Percentiles rank a stretch among this genome's conserved stretches.
Conservation (phyloP, 2,329 filamentous ascomycete species). For the Esteya vermicola region DNA sequence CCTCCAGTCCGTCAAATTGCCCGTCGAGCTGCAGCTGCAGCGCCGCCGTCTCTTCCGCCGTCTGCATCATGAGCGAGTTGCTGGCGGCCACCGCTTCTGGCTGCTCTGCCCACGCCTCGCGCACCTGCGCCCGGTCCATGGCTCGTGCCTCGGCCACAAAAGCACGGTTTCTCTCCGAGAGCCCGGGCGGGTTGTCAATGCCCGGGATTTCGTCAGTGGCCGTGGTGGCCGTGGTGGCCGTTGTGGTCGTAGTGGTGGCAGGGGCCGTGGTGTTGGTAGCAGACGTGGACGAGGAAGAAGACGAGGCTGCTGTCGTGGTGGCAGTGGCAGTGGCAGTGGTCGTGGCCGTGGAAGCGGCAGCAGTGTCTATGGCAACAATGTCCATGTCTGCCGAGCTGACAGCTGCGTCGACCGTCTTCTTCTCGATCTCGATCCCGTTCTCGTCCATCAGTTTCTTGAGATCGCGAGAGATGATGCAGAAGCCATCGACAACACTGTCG, state of each 20-base stretch:
- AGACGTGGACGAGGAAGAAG: no score
- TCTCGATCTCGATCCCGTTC: slow-evolving; percentile 17
- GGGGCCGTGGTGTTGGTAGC: no score
- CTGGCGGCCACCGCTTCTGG: neutral
- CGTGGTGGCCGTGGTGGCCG: no score
- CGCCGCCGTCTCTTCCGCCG: slow-evolving; percentile 4
- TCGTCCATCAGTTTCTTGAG: slow-evolving; percentile 15
- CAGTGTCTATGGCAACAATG: no score
- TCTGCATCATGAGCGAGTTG: slow-evolving; percentile 1
- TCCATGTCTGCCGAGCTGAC: neutral
- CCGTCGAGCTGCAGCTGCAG: slow-evolving; percentile 22
- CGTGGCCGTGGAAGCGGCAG: no score
- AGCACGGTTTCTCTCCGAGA: neutral
- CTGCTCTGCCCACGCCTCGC: neutral
- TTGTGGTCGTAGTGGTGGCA: no score
- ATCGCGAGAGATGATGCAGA: slow-evolving; percentile 9
- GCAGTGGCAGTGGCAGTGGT: no score
- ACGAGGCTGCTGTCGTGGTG: no score
- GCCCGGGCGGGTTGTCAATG: neutral
- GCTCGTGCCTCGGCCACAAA: slow-evolving; percentile 1
- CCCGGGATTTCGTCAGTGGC: no score
- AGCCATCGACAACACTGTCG: slow-evolving; percentile 2
- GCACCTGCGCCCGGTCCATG: slow-evolving; percentile 2
- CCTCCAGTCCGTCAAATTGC: slow-evolving; percentile 51
- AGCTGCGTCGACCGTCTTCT: neutral